A percentile compares a stretch with the other conserved stretches of the same genome.
Evolutionary conservation across 805 yeast species (phyloP).

Genomic region (Yarrowia sp.): DNA sequence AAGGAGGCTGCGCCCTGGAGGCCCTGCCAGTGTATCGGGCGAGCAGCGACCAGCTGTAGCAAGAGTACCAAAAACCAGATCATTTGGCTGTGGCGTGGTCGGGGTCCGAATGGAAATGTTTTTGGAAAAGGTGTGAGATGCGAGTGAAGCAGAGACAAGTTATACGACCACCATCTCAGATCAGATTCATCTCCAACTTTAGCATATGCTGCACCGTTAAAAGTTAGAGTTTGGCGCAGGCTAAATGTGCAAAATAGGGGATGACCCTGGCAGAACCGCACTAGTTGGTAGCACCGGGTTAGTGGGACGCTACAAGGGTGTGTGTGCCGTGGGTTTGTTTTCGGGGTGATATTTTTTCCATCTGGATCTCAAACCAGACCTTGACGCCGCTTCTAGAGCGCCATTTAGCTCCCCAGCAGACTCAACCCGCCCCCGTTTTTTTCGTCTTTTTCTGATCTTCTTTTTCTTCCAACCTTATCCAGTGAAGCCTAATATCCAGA

Average conservation of each 20-base stretch:
- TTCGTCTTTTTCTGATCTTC: neutral
- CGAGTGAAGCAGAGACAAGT: neutral
- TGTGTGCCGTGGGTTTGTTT: neutral
- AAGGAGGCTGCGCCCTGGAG: neutral
- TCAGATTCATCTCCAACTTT: conserved; percentile 20
- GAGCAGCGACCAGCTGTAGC: neutral
- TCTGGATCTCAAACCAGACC: no score
- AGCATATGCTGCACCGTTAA: conserved; percentile 17
- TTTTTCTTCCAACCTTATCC: conserved; percentile 4
- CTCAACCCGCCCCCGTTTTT: neutral
- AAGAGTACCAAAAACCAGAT: neutral
- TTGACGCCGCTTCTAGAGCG: no score
- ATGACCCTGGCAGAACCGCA: conserved; percentile 5
- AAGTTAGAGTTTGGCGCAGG: conserved; percentile 14
- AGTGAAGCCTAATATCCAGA: neutral
- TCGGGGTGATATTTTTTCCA: neutral
- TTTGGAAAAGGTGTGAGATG: neutral
- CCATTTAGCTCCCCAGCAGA: neutral
- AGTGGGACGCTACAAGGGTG: neutral
- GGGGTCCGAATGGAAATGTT: neutral
- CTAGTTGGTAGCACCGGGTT: neutral
- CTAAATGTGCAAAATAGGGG: conserved; percentile 2
- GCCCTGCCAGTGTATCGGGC: conserved; percentile 5
- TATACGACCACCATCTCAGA: conserved; percentile 11
- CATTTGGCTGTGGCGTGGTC: neutral